phyloP scores from a whole-genome alignment of 768 basidiomycete species.

The Tricholoma matsutake region DNA sequence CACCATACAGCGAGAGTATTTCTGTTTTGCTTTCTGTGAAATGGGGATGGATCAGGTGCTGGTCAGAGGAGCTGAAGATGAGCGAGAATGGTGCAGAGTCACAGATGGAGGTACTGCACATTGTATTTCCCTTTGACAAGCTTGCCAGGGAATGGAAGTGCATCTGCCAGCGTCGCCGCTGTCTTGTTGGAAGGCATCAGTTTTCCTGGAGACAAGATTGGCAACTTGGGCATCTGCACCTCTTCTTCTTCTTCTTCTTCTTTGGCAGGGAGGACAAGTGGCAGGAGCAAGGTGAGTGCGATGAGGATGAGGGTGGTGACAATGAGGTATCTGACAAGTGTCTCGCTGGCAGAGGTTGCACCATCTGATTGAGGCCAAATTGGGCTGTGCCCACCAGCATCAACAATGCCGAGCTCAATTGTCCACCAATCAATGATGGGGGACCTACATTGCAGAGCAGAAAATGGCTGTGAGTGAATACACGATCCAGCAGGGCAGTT shows the following conservation, averaged over 20 bases:
- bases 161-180: neutral
- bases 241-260: neutral
- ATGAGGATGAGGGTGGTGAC: neutral
- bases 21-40: neutral
- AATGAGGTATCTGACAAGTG: neutral
- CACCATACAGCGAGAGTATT: neutral
- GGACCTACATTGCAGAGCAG: neutral
- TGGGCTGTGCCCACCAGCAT: neutral
- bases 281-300: neutral
- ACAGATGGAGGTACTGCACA: conserved; percentile 3
- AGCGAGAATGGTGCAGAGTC: neutral
- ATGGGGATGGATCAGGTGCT: neutral
- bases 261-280: neutral
- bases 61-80: neutral
- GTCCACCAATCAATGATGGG: neutral
- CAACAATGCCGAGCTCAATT: neutral
- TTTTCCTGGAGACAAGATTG: neutral
- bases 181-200: neutral
- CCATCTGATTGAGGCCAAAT: neutral
- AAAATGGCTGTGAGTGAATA: neutral
- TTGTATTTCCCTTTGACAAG: neutral
- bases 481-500: neutral
- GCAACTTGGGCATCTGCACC: neutral
- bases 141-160: conserved; percentile 4
- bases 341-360: neutral